Base-by-base conservation (phyloP, 371 early-diverging fungal genomes). In the Syncephalastrum contaminatum region DNA sequence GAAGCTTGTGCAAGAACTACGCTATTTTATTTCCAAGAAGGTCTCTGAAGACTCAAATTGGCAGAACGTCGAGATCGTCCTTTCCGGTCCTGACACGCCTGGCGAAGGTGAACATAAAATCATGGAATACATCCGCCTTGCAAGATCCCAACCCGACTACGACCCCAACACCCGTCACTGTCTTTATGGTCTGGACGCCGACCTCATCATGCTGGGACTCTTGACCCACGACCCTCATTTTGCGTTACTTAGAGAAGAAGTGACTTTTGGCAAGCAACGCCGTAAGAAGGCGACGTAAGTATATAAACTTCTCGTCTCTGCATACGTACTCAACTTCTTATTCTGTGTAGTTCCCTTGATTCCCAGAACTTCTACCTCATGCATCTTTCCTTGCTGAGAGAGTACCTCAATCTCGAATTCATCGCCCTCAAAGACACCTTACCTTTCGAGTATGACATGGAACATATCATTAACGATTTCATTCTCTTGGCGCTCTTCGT, bases 101-200 rank as follows among this genome's bases (percentile, higher is more conserved):
- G 99, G 99, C 50, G 99, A 99, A 80, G 99, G 99, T 46, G 99
- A 99, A 69, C 99, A 99, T 75, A 99, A 99, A 73, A 98, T 99
- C 59, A 96, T 98, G 95, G 95, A 95, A 66, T 99, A 92, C 59
- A 90, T 99, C 47, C 89, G 99, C 53, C 73, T 84, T 22, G 75
- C 90, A 15, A 92, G 92, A 65, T 86, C 92, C 15, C 87, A 87
- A 62, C 77, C 88, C 10, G 84, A 84, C 43, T 91, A 94, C 67
- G 67, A 88, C 56, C 87, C 92, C 55, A 95, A 96, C 66, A 84
- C 85, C 7, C 81, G 95, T 43, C 99, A 99, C 71, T 94, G 96
- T 69, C 84, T 99, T 19, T 99, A 98, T 73, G 97, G 98, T 14
- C 83, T 99, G 49, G 99, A 99, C 77, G 99, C 99, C 16, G 99